A percentile compares a stretch with the other conserved stretches of the same genome.
phyloP scores from a whole-genome alignment of 169 alveolate genomes.

The Theileria equi region DNA sequence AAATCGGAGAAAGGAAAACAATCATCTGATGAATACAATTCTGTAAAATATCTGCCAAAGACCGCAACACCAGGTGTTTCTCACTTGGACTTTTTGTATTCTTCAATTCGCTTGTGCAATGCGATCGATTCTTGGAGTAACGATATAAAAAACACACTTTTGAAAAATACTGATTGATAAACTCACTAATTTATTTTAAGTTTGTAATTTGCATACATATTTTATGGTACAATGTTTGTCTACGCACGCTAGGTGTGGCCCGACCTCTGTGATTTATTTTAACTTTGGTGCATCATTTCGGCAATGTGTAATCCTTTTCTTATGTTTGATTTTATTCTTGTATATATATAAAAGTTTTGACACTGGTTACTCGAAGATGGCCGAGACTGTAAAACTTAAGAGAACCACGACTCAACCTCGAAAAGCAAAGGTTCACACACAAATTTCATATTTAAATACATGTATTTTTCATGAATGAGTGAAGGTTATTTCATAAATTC shows the following conservation, averaged over 20 bases:
- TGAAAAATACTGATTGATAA: slow-evolving; percentile 2
- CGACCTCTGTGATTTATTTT: neutral
- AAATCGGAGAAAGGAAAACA: neutral
- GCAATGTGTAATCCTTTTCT: neutral
- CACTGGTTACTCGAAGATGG: too few species aligned
- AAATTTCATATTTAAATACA: too few species aligned
- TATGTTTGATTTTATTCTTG: too few species aligned
- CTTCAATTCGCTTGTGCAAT: slow-evolving; percentile 24
- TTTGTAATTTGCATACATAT: neutral
- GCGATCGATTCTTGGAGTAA: slow-evolving; percentile 26
- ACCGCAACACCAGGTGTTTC: neutral
- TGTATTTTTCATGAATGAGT: too few species aligned
- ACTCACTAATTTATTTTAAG: slow-evolving; percentile 3
- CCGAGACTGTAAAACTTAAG: too few species aligned
- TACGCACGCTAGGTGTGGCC: slow-evolving; percentile 8
- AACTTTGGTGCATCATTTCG: neutral
- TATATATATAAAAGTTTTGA: too few species aligned
- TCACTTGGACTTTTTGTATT: neutral
- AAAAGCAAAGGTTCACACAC: too few species aligned
- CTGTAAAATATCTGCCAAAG: neutral
- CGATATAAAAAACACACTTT: slow-evolving; percentile 32
- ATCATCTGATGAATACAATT: neutral
- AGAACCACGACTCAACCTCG: too few species aligned
- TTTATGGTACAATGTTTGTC: neutral
- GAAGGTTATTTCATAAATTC: too few species aligned